A percentile compares a stretch with the other conserved stretches of the same genome.
phyloP scores from a whole-genome alignment of 306 rosid species.

The Alnus glutinosa region DNA sequence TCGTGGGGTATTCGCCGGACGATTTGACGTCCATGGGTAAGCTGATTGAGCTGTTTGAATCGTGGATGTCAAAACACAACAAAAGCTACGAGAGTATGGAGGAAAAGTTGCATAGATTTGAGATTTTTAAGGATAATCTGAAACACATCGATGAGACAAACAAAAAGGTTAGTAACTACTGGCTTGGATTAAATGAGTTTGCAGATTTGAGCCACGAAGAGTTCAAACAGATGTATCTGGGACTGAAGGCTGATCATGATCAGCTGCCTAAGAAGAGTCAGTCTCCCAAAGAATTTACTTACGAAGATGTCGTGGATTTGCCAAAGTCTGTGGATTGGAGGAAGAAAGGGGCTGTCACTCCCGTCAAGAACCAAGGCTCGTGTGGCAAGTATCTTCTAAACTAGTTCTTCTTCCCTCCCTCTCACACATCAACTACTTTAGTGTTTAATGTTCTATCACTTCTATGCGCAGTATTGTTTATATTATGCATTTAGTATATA shows the following conservation, averaged over 20 bases:
- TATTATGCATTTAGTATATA: too few relatives aligned
- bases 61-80: conserved; percentile 61
- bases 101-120: conserved; percentile 67
- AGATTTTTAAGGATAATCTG: conserved; percentile 62
- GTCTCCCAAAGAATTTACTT: conserved; percentile 44
- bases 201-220: conserved; percentile 70
- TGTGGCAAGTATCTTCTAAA: conserved; percentile 46
- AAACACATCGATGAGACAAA: conserved; percentile 62
- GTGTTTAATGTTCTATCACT: too few relatives aligned
- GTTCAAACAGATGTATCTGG: conserved; percentile 47
- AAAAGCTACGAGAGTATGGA: conserved; percentile 56
- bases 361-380: conserved; percentile 66
- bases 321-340: conserved; percentile 79
- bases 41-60: conserved; percentile 57
- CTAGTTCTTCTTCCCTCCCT: background rate
- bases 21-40: conserved; percentile 62
- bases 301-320: conserved; percentile 44
- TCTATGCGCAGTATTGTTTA: too few relatives aligned
- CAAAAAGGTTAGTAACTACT: conserved; percentile 48
- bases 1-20: conserved; percentile 61
- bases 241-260: conserved; percentile 36
- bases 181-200: conserved; percentile 75
- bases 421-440: too few relatives aligned
- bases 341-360: conserved; percentile 72
- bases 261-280: conserved; percentile 25